Conservation (phyloP, 164 flowering plant species). For the Warburgia ugandensis region DNA sequence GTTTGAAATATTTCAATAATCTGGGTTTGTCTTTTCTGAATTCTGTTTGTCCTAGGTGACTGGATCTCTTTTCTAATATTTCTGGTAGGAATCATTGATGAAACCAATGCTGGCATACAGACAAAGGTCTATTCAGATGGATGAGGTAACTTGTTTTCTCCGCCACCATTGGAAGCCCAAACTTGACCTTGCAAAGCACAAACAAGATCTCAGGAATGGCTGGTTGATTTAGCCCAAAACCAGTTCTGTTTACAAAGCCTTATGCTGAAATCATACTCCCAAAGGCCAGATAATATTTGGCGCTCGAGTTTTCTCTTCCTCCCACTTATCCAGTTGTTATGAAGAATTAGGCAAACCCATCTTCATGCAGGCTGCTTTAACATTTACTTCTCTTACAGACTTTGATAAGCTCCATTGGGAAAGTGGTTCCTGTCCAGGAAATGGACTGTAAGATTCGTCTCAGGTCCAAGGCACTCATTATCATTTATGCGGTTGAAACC, state of each 20-base stretch:
- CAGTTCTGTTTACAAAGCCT: constrained; percentile 66
- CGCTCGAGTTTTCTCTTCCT: constrained; percentile 72
- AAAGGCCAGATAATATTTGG: constrained; percentile 66
- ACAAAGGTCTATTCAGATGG: no score
- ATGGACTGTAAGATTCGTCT: constrained; percentile 60
- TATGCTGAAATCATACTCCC: constrained; percentile 68
- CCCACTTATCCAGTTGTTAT: constrained; percentile 91
- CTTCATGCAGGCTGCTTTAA: constrained; percentile 45
- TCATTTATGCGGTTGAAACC: constrained; percentile 64
- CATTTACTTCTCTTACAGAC: constrained; percentile 57
- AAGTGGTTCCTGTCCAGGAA: constrained; percentile 76
- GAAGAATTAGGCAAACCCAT: constrained; percentile 68
- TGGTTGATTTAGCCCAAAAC: constrained; percentile 12
- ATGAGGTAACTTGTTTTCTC: no score
- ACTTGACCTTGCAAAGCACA: no score
- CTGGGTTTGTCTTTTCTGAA: no score
- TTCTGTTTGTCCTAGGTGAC: no score
- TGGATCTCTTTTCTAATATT: no score
- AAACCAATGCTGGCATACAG: no score
- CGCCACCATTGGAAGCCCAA: no score
- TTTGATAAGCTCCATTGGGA: constrained; percentile 86
- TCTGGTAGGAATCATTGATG: no score
- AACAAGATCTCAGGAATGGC: constrained; percentile 22
- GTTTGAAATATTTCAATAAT: no score
- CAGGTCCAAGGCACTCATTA: constrained; percentile 70